A percentile compares a stretch with the other conserved stretches of the same genome.
Evolutionary conservation across 306 rosid genomes (phyloP).

Genomic region (Citrullus colocynthis): DNA sequence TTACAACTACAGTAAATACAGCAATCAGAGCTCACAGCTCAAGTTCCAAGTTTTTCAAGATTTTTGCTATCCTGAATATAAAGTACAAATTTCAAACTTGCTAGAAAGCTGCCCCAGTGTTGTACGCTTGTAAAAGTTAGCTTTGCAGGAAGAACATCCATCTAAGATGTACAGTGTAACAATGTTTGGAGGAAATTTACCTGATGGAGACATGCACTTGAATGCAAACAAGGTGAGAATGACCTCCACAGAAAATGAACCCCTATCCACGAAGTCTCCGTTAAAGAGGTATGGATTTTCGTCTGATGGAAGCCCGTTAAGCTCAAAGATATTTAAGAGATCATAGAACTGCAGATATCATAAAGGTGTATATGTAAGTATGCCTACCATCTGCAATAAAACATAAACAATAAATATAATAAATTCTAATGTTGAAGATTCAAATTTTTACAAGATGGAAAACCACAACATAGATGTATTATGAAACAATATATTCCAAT

Average conservation of each 20-base stretch:
- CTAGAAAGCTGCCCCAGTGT: neutral
- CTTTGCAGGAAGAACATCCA: neutral
- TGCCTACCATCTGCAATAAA: neutral
- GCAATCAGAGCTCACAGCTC: neutral
- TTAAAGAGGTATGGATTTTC: constrained; percentile 96
- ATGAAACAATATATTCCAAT: neutral
- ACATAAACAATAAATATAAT: neutral
- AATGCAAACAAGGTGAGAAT: constrained; percentile 93
- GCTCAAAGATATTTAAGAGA: constrained; percentile 95
- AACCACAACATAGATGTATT: neutral
- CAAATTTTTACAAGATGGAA: neutral
- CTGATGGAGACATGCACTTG: constrained; percentile 98
- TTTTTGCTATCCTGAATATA: neutral
- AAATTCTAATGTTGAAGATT: neutral
- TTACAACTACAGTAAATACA: neutral
- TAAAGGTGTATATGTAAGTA: neutral
- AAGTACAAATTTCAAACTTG: neutral
- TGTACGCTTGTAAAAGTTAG: neutral
- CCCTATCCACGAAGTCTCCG: constrained; percentile 98
- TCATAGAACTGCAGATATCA: constrained; percentile 71
- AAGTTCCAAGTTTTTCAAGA: neutral
- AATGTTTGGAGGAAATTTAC: constrained; percentile 22
- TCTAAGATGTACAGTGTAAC: neutral
- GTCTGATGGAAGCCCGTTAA: constrained; percentile 97
- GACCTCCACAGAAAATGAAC: constrained; percentile 94